Percentiles rank a stretch among this genome's conserved stretches.
Conservation (phyloP, 352 stramenopile genomes). For the Globisporangium abappressorium region DNA sequence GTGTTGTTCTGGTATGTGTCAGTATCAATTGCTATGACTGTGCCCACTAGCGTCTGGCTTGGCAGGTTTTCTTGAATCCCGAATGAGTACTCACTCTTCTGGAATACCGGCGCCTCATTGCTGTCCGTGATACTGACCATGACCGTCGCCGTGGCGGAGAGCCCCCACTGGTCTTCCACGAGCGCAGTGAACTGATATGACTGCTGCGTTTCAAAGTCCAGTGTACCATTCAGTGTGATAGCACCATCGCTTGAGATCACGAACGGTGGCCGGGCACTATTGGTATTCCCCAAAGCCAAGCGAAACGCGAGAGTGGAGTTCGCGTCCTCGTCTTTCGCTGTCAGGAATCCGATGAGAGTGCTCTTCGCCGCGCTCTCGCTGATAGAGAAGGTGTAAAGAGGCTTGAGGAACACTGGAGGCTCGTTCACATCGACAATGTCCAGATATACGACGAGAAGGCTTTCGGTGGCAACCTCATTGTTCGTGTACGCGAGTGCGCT, state of each 20-base stretch:
- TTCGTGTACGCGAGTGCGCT: conserved; percentile 4
- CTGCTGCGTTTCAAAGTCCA: conserved; percentile 21
- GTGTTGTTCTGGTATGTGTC: conserved; percentile 56
- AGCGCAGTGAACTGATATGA: conserved; percentile 19
- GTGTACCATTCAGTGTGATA: neutral
- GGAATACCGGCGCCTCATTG: conserved; percentile 48
- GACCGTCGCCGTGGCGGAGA: conserved; percentile 20
- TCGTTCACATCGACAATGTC: conserved; percentile 13
- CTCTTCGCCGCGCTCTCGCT: conserved; percentile 4
- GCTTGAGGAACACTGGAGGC: conserved; percentile 6
- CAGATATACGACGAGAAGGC: neutral
- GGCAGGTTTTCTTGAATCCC: conserved; percentile 33
- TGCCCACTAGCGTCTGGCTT: conserved; percentile 29
- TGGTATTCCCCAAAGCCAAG: neutral
- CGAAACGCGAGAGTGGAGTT: conserved; percentile 5
- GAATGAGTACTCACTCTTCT: conserved; percentile 29
- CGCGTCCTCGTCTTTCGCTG: conserved; percentile 6
- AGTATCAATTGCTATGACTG: conserved; percentile 30
- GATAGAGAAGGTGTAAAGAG: conserved; percentile 1
- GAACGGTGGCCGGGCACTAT: neutral
- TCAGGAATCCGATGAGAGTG: conserved; percentile 3
- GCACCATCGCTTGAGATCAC: neutral
- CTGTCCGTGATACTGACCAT: conserved; percentile 38
- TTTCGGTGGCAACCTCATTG: neutral
- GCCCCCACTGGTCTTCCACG: conserved; percentile 30